These are phyloP conservation scores for Teunomyces kruisii DNA, from an alignment of 805 yeast genomes.

Conservation along the genomic window DNA sequence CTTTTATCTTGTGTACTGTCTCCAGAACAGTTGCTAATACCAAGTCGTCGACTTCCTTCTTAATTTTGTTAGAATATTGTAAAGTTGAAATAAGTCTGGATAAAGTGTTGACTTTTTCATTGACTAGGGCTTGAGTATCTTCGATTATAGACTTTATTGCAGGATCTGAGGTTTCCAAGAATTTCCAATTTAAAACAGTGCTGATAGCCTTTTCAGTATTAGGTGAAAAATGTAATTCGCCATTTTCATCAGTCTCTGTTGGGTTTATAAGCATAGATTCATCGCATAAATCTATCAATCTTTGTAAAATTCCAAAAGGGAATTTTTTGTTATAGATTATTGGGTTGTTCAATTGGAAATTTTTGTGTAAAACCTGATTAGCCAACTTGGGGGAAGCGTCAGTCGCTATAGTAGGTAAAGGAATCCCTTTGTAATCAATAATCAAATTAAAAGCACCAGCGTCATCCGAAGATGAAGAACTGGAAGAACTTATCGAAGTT, in stretches of 20 bases:
- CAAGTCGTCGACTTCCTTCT: slow-evolving; percentile 71
- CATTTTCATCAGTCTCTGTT: slow-evolving; percentile 37
- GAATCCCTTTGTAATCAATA: slow-evolving; percentile 58
- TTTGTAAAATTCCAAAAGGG: slow-evolving; percentile 60
- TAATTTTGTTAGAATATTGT: slow-evolving; percentile 72
- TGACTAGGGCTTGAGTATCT: slow-evolving; percentile 64
- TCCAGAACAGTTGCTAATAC: slow-evolving; percentile 63
- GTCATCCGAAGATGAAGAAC: slow-evolving; percentile 13
- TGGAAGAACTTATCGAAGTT: slow-evolving; percentile 8
- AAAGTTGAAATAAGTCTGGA: slow-evolving; percentile 70
- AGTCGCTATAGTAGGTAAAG: slow-evolving; percentile 36
- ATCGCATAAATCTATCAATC: slow-evolving; percentile 65
- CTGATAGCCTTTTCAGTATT: slow-evolving; percentile 57
- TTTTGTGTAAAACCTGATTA: slow-evolving; percentile 16
- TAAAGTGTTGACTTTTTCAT: slow-evolving; percentile 67
- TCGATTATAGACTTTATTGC: slow-evolving; percentile 61
- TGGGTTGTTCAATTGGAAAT: slow-evolving; percentile 31
- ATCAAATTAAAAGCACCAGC: slow-evolving; percentile 12
- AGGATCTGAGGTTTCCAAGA: slow-evolving; percentile 58
- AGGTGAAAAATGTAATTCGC: slow-evolving; percentile 50
- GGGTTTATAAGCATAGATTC: slow-evolving; percentile 73
- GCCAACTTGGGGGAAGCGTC: slow-evolving; percentile 19
- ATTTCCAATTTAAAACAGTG: slow-evolving; percentile 40
- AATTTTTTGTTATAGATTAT: slow-evolving; percentile 48
- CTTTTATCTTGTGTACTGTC: slow-evolving; percentile 57